Percentiles rank a stretch among this genome's conserved stretches.
These are phyloP conservation scores for Camelina hispida DNA, from an alignment of 345 rosid species.

Conservation along the genomic window DNA sequence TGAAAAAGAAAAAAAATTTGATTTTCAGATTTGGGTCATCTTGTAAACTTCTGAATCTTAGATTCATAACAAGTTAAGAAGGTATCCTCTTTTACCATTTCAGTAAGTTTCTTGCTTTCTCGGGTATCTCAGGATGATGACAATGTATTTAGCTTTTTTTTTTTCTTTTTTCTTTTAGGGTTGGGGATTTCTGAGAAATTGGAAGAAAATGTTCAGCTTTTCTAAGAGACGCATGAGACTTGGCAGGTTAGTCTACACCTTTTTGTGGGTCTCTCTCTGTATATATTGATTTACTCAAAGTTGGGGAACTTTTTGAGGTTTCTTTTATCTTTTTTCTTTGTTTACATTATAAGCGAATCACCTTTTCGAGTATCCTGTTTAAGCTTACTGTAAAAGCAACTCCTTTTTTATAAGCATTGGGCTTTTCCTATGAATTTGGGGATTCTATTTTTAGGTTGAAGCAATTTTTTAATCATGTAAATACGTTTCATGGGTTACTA, in stretches of 20 bases:
- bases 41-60: constrained; percentile 18
- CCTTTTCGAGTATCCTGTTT: constrained; percentile 30
- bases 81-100: not conserved
- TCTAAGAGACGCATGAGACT: constrained; percentile 89
- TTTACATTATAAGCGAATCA: constrained; percentile 7
- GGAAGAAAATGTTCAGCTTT: constrained; percentile 76
- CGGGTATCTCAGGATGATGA: constrained; percentile 18
- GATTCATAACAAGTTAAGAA: constrained; percentile 2
- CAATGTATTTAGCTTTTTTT: constrained; percentile 36
- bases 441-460: constrained; percentile 34
- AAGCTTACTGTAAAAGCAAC: constrained; percentile 40
- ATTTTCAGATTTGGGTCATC: constrained; percentile 13
- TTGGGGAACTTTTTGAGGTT: constrained; percentile 27
- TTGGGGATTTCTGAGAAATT: constrained; percentile 25
- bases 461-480: not conserved
- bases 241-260: constrained; percentile 77
- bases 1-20: not conserved
- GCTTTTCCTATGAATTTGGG: constrained; percentile 18
- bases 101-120: constrained; percentile 6
- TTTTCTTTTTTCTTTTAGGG: constrained; percentile 36
- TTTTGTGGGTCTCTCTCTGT: constrained; percentile 16
- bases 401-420: constrained; percentile 18
- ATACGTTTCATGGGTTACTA: not conserved
- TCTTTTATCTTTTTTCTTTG: constrained; percentile 12
- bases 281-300: constrained; percentile 13